phyloP scores from a whole-genome alignment of 768 basidiomycete genomes.

The Leccinum pellstonianum region DNA sequence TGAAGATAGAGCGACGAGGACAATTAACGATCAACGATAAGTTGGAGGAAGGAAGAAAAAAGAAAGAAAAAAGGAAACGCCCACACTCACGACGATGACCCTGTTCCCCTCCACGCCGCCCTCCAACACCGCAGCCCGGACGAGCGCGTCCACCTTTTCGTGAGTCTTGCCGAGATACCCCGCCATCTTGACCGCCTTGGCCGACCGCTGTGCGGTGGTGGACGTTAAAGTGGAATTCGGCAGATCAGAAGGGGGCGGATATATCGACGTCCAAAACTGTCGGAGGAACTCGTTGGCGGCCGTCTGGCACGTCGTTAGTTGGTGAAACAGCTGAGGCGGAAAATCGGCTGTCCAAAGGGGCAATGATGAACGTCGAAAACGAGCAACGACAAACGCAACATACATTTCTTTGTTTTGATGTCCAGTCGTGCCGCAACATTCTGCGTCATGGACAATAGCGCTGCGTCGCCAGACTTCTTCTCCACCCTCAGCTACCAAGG shows the following conservation, averaged over 20 bases:
- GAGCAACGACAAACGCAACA: conserved; percentile 16
- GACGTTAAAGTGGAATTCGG: conserved; percentile 34
- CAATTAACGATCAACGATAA: neutral
- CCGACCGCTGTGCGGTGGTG: conserved; percentile 66
- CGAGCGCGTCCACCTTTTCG: conserved; percentile 80
- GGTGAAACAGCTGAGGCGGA: conserved; percentile 71
- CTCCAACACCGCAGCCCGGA: conserved; percentile 56
- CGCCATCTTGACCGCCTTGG: conserved; percentile 86
- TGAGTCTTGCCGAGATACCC: conserved; percentile 75
- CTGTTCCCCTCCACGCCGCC: conserved; percentile 60
- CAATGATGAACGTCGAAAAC: neutral
- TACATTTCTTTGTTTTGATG: conserved; percentile 64
- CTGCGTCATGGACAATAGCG: conserved; percentile 71
- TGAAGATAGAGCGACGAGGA: neutral
- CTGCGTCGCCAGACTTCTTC: conserved; percentile 63
- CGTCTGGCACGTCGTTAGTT: conserved; percentile 88
- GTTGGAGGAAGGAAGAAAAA: neutral
- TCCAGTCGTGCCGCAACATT: conserved; percentile 75
- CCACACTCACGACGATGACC: conserved; percentile 60
- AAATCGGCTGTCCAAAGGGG: conserved; percentile 58
- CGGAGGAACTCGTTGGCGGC: conserved; percentile 94
- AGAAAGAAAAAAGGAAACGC: conserved; percentile 8
- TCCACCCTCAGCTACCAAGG: conserved; percentile 61
- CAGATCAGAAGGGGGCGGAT: conserved; percentile 66
- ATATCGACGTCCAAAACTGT: conserved; percentile 90